These are phyloP conservation scores for Populus davidiana DNA, from an alignment of 345 rosid genomes.

Conservation along the genomic window DNA sequence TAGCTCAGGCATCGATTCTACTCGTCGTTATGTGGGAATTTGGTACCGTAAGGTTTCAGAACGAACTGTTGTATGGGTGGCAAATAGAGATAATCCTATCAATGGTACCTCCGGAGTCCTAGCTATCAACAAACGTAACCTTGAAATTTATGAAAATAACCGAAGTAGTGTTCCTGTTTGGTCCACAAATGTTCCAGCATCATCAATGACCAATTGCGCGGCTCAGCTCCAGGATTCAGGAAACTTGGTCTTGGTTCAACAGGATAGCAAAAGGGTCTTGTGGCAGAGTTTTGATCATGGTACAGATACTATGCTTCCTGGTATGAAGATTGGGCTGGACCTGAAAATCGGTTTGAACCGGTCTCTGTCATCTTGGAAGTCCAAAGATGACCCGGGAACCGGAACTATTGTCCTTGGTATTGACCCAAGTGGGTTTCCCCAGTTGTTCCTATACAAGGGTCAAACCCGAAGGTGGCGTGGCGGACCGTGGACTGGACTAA, in stretches of 20 bases:
- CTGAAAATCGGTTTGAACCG: too few relatives aligned
- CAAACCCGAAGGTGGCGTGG: conserved; percentile 37
- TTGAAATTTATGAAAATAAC: background rate
- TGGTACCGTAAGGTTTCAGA: conserved; percentile 9
- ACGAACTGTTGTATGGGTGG: conserved; percentile 13
- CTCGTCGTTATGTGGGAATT: conserved; percentile 14
- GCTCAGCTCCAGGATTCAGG: too few relatives aligned
- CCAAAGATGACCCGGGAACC: conserved; percentile 21
- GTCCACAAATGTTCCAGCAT: too few relatives aligned
- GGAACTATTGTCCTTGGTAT: conserved; percentile 13
- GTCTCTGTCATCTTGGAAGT: background rate
- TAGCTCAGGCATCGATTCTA: background rate
- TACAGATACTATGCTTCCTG: too few relatives aligned
- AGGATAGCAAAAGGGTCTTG: too few relatives aligned
- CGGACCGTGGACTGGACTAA: conserved; percentile 63
- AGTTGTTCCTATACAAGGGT: conserved; percentile 43
- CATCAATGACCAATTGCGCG: too few relatives aligned
- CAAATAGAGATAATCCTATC: conserved; percentile 8
- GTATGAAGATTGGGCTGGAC: too few relatives aligned
- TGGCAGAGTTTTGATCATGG: too few relatives aligned
- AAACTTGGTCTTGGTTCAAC: too few relatives aligned
- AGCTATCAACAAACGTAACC: background rate
- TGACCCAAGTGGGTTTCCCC: conserved; percentile 43
- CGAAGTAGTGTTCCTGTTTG: background rate
- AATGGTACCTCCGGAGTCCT: conserved; percentile 10